Conservation (phyloP, 176 grass and related monocot genomes). For the Eremochloa ophiuroides region DNA sequence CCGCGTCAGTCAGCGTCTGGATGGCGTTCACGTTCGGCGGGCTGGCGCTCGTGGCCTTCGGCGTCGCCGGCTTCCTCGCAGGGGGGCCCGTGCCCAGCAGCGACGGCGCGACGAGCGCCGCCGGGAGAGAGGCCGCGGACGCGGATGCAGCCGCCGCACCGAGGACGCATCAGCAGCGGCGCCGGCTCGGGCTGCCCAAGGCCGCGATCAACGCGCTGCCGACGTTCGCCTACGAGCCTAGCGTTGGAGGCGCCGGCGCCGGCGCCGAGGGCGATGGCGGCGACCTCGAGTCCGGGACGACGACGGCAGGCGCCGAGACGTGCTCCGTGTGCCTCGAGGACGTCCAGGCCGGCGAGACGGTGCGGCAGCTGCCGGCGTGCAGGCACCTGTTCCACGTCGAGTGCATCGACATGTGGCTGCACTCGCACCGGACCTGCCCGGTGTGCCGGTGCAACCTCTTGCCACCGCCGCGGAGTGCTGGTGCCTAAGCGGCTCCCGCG, state of each 20-base stretch:
- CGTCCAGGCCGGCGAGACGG: slow-evolving; percentile 17
- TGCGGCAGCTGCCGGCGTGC: slow-evolving; percentile 36
- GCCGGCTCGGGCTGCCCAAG: not conserved
- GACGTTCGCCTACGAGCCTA: slow-evolving; percentile 11
- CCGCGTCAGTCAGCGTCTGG: slow-evolving; percentile 9
- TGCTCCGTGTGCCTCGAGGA: slow-evolving; percentile 40
- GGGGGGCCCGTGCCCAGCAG: not conserved
- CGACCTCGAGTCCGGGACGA: slow-evolving; percentile 17
- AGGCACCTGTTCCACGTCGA: slow-evolving; percentile 36
- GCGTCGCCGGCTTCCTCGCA: not conserved
- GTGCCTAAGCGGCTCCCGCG: not conserved
- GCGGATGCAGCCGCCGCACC: not conserved
- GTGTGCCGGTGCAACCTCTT: slow-evolving; percentile 32
- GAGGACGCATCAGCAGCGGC: not conserved
- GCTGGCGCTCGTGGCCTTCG: not conserved
- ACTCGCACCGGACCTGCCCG: slow-evolving; percentile 34
- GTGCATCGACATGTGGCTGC: slow-evolving; percentile 46
- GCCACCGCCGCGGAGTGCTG: not conserved
- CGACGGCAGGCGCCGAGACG: not conserved
- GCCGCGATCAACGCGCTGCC: not conserved
- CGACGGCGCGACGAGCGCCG: not conserved
- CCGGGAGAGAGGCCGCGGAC: not conserved
- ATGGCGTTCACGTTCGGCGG: slow-evolving; percentile 25
- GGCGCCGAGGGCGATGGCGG: not conserved
- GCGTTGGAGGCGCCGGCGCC: not conserved